phyloP scores from a whole-genome alignment of 2,329 filamentous ascomycete genomes.

The Elsinoe ampelina region DNA sequence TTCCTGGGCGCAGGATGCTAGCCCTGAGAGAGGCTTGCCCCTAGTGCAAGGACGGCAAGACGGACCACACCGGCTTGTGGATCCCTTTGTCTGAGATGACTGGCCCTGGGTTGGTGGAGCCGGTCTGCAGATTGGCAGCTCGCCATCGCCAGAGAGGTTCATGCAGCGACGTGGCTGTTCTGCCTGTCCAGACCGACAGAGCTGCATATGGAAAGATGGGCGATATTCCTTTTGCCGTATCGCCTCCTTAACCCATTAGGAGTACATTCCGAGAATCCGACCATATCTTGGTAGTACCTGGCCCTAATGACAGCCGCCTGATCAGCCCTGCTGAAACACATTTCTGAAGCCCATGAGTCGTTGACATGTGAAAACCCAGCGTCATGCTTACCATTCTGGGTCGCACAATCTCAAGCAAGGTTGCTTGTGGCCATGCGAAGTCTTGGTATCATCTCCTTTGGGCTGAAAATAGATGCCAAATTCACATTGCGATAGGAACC shows the following conservation, averaged over 20 bases:
- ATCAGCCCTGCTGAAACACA: not conserved
- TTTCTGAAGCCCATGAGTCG: too few species aligned
- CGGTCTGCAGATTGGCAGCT: slow-evolving; percentile 1
- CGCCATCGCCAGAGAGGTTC: not conserved
- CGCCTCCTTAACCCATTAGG: not conserved
- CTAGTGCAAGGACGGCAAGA: slow-evolving; percentile 2
- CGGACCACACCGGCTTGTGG: slow-evolving; percentile 6
- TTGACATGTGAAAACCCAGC: not conserved
- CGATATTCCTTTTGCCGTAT: not conserved
- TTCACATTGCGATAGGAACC: not conserved
- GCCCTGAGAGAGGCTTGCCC: not conserved
- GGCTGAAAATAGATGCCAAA: not conserved
- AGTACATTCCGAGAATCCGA: not conserved
- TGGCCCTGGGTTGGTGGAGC: not conserved
- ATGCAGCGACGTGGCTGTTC: not conserved
- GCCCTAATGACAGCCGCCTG: not conserved
- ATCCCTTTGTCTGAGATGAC: not conserved
- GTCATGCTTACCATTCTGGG: not conserved
- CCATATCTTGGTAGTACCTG: not conserved
- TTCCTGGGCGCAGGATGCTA: slow-evolving; percentile 1
- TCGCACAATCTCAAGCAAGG: not conserved
- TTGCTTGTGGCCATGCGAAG: not conserved
- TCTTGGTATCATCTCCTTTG: not conserved
- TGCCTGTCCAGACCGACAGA: not conserved
- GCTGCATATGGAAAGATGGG: not conserved